Base-by-base conservation (phyloP, 345 rosid species). In the Dovyalis caffra region DNA sequence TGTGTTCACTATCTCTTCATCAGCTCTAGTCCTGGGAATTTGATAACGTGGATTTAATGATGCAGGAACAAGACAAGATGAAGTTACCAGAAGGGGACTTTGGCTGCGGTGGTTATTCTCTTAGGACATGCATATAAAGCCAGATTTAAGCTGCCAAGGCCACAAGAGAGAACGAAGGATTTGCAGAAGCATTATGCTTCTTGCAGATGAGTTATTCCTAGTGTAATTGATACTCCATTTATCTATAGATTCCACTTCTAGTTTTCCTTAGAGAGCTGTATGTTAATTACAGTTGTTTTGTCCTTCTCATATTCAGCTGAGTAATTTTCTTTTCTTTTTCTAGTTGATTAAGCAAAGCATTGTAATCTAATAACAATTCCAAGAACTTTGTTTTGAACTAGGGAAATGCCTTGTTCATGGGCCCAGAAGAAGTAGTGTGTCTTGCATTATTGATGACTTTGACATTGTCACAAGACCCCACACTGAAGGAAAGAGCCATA, bases 21-120 rank as follows among this genome's bases (percentile, higher is more conserved):
- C 29, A 60, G 28, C 26, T 53, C 35, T 47, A 28, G 14, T 25
- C 31, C 38, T 11, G 16, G 66, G n/a, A 31, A 49, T 74, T 64
- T 63, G 45, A 71, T 57, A 69, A 62, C 68, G 53, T 33, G 34
- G 56, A 70, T 70, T 78, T 64, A 75, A 37, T 65, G 49, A 47
- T 78, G 87, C 84, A 89, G 93, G 92, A 85, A 71, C 87, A 80
- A 49, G 86, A 83, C 72, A 80, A 76, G 73, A 80, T 58, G 81
- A 83, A 74, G 7, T 57, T 78, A 49, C 64, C 77, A 37, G 90
- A 83, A 49, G 89, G 84, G 68, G 87, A 86, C 33, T 76, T 86
- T 40, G 88, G 86, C 66, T 81, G 75, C 66, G 77, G 77, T 67
- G 73, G 78, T 29, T 91, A 80, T 76, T 83, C 91, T 32, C 82